A percentile compares a stretch with the other conserved stretches of the same genome.
Conservation (phyloP, 75 land plant genomes). For the Selaginella tamariscina region DNA sequence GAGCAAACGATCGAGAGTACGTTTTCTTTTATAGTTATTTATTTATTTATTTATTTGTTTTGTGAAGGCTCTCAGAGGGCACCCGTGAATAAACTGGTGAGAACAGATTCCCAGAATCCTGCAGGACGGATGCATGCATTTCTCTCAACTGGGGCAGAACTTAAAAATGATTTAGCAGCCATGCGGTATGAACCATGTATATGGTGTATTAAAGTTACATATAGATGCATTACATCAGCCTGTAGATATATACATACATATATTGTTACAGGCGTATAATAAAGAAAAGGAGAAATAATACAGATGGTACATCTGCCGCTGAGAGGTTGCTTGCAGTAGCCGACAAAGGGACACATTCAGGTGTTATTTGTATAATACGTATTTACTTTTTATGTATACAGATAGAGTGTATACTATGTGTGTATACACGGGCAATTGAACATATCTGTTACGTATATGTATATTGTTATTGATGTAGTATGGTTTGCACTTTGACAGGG, state of each 20-base stretch:
- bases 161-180: conserved; percentile 35
- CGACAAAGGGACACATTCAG: conserved; percentile 64
- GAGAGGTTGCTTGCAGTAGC: conserved; percentile 62
- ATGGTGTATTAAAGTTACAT: background rate
- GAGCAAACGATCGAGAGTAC: background rate
- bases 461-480: too few relatives aligned
- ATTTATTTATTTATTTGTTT: background rate
- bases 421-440: background rate
- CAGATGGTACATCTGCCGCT: conserved; percentile 42
- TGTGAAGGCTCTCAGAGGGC: conserved; percentile 42
- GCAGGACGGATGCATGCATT: conserved; percentile 90
- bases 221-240: too few relatives aligned
- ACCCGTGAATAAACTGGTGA: conserved; percentile 69
- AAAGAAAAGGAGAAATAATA: conserved; percentile 76
- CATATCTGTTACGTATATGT: too few relatives aligned
- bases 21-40: conserved; percentile 12
- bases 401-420: background rate
- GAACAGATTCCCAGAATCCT: conserved; percentile 79
- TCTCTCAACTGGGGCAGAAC: conserved; percentile 35
- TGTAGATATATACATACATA: too few relatives aligned
- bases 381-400: background rate
- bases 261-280: conserved; percentile 66
- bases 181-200: conserved; percentile 37
- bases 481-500: conserved; percentile 30
- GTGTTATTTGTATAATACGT: conserved; percentile 23